These are phyloP conservation scores for Fusarium concolor DNA, from an alignment of 2,329 filamentous ascomycete species.

Conservation along the genomic window DNA sequence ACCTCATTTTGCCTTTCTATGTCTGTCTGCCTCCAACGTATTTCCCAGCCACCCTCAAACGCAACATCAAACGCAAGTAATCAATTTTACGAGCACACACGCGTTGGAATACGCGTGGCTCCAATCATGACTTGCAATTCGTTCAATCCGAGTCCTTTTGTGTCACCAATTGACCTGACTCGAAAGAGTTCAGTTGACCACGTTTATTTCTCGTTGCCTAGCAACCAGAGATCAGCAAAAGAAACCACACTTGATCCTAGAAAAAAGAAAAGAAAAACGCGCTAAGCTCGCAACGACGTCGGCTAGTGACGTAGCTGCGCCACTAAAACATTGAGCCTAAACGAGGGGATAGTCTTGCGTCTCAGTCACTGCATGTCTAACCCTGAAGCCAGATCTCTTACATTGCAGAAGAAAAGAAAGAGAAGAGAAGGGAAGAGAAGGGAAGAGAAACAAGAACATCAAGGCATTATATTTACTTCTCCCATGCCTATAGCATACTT, in stretches of 20 bases:
- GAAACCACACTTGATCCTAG: background rate
- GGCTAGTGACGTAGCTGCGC: constrained; percentile 47
- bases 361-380: constrained; percentile 17
- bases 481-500: background rate
- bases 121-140: constrained; percentile 30
- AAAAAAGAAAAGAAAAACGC: constrained; percentile 1
- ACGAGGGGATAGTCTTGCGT: background rate
- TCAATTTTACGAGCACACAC: constrained; percentile 1
- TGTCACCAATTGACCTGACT: constrained; percentile 17
- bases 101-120: constrained; percentile 26
- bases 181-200: constrained; percentile 20
- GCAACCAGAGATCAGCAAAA: constrained; percentile 33
- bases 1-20: background rate
- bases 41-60: constrained; percentile 18
- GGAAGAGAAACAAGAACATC: too few relatives aligned
- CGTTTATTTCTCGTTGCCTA: constrained; percentile 33
- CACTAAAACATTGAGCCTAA: constrained; percentile 8
- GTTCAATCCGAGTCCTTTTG: constrained; percentile 1
- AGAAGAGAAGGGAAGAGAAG: too few relatives aligned
- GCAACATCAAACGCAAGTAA: background rate
- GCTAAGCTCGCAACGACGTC: constrained; percentile 35
- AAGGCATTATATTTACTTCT: background rate
- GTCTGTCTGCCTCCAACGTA: background rate
- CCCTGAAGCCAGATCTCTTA: constrained; percentile 11
- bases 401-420: background rate